A percentile compares a stretch with the other conserved stretches of the same genome.
phyloP scores from a whole-genome alignment of 2,329 filamentous ascomycete species.

The Colletotrichum eleusines region DNA sequence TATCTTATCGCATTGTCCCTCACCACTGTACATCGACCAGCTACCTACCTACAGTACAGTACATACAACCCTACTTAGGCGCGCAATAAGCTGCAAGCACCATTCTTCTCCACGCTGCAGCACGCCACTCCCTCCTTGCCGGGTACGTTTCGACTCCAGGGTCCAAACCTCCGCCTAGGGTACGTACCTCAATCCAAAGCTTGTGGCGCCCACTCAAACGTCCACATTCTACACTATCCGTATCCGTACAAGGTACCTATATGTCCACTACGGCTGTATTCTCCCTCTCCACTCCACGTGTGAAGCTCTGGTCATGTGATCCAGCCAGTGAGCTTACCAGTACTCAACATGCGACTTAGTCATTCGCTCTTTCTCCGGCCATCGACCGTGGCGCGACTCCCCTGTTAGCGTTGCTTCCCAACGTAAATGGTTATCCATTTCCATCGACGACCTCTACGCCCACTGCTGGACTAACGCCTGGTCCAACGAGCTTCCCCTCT shows the following conservation, averaged over 20 bases:
- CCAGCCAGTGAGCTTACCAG: neutral
- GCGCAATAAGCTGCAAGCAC: too few species aligned
- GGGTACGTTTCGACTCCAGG: neutral
- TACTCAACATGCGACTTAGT: neutral
- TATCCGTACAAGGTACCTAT: too few species aligned
- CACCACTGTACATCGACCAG: too few species aligned
- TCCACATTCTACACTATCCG: too few species aligned
- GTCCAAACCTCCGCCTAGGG: too few species aligned
- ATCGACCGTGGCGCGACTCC: neutral
- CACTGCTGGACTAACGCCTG: neutral
- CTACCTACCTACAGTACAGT: too few species aligned
- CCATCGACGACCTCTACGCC: neutral
- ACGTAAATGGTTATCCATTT: neutral
- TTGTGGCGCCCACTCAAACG: neutral
- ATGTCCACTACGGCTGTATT: too few species aligned
- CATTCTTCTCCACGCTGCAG: too few species aligned
- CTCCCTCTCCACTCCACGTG: too few species aligned
- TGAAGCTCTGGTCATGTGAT: constrained; percentile 2
- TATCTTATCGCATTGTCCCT: constrained; percentile 36
- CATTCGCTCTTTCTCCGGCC: neutral
- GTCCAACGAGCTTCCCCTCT: neutral
- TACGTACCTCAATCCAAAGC: too few species aligned
- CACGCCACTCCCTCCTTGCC: constrained; percentile 10
- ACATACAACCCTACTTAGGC: too few species aligned
- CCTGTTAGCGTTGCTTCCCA: neutral